These are phyloP conservation scores for Pleurotus eryngii DNA, from an alignment of 768 basidiomycete species.

Conservation along the genomic window DNA sequence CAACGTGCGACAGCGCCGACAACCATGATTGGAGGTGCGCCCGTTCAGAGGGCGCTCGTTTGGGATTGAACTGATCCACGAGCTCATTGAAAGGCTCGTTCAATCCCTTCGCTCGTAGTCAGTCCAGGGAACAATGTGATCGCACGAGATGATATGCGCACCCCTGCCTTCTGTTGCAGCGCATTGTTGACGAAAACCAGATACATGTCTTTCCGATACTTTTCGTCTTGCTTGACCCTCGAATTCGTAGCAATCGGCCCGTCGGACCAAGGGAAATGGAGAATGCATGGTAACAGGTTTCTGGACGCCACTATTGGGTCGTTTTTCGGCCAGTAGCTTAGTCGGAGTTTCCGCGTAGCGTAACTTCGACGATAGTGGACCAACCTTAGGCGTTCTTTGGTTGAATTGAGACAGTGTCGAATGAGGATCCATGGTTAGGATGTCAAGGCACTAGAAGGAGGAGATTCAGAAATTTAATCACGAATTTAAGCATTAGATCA, in stretches of 20 bases:
- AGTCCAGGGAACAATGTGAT: conserved; percentile 13
- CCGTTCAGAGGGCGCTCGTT: conserved; percentile 26
- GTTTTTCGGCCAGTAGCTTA: conserved; percentile 42
- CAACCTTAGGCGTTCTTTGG: conserved; percentile 64
- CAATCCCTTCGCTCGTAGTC: conserved; percentile 54
- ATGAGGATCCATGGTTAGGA: conserved; percentile 66
- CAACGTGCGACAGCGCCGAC: conserved; percentile 84
- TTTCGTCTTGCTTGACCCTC: conserved; percentile 72
- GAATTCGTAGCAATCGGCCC: conserved; percentile 79
- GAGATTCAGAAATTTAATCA: too few species aligned
- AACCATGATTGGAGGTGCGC: conserved; percentile 76
- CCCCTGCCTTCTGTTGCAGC: conserved; percentile 67
- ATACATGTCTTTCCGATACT: conserved; percentile 78
- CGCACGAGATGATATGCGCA: conserved; percentile 31
- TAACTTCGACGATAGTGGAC: conserved; percentile 45
- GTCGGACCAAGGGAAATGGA: conserved; percentile 25
- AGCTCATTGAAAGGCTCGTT: conserved; percentile 83
- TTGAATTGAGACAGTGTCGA: conserved; percentile 75
- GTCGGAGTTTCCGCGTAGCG: conserved; percentile 40
- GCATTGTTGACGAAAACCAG: conserved; percentile 81
- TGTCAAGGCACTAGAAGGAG: background rate
- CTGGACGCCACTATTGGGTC: conserved; percentile 21
- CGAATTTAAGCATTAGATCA: too few species aligned
- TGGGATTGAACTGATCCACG: conserved; percentile 77
- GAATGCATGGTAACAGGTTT: conserved; percentile 23